These are phyloP conservation scores for Marasmius sp. DNA, from an alignment of 1,284 basidiomycete genomes.

Conservation along the genomic window DNA sequence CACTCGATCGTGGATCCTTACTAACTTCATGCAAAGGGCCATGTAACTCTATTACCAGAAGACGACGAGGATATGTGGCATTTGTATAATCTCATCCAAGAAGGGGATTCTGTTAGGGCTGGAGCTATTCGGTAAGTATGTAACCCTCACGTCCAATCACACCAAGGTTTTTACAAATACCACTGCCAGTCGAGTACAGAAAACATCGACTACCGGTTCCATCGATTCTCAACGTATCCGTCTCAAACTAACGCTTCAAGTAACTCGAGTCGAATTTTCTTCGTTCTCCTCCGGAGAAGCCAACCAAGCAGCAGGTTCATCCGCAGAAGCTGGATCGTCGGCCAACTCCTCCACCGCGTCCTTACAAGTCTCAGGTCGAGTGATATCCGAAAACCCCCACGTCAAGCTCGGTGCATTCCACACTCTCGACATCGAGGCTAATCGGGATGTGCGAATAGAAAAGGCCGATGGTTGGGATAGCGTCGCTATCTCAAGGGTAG, in stretches of 20 bases:
- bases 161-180: slow-evolving; percentile 1
- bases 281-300: slow-evolving; percentile 54
- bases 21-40: slow-evolving; percentile 56
- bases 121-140: slow-evolving; percentile 74
- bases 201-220: slow-evolving; percentile 88
- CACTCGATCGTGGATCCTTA: slow-evolving; percentile 7
- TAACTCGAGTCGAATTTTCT: slow-evolving; percentile 70
- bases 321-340: slow-evolving; percentile 38
- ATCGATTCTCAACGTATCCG: slow-evolving; percentile 89
- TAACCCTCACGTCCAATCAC: slow-evolving; percentile 4
- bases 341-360: slow-evolving; percentile 54
- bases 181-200: slow-evolving; percentile 62
- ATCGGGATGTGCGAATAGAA: slow-evolving; percentile 90
- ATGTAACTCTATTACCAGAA: slow-evolving; percentile 89
- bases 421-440: slow-evolving; percentile 91
- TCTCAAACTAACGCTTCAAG: slow-evolving; percentile 83
- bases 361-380: slow-evolving; percentile 87
- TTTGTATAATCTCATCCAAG: slow-evolving; percentile 94
- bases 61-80: slow-evolving; percentile 99
- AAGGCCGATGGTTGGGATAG: slow-evolving; percentile 92
- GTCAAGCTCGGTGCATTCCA: slow-evolving; percentile 96
- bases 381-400: slow-evolving; percentile 88
- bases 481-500: slow-evolving; percentile 78
- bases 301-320: slow-evolving; percentile 42
- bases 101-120: slow-evolving; percentile 89